A percentile compares a stretch with the other conserved stretches of the same genome.
These are phyloP conservation scores for Talaromyces ruber DNA, from an alignment of 495 filamentous ascomycete species.

Conservation along the genomic window DNA sequence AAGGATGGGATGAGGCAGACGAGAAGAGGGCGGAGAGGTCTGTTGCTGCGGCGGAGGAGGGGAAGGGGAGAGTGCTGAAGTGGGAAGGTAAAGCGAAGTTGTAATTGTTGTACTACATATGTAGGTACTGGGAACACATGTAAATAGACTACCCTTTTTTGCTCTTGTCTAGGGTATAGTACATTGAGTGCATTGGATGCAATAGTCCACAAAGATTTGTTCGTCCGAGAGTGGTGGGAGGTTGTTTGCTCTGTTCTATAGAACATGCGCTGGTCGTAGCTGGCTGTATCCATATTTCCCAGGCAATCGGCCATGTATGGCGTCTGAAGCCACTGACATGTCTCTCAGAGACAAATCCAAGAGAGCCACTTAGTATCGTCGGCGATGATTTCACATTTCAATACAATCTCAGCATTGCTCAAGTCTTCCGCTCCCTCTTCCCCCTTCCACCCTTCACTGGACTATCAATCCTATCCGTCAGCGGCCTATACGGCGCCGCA, in stretches of 20 bases:
- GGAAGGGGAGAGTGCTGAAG: slow-evolving; percentile 17
- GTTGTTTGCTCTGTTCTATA: background rate
- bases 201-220: background rate
- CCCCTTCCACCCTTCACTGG: slow-evolving; percentile 23
- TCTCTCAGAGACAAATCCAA: background rate
- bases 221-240: background rate
- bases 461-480: slow-evolving; percentile 54
- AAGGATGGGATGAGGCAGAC: slow-evolving; percentile 17
- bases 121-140: background rate
- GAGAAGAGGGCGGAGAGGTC: slow-evolving; percentile 28
- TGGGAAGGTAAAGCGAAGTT: slow-evolving; percentile 43
- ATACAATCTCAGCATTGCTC: too few relatives aligned
- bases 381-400: too few relatives aligned
- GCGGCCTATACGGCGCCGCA: slow-evolving; percentile 67
- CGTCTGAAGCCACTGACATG: background rate
- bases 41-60: slow-evolving; percentile 17
- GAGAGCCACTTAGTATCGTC: too few relatives aligned
- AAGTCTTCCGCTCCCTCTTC: slow-evolving; percentile 26
- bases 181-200: background rate
- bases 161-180: background rate
- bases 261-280: background rate
- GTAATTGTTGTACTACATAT: slow-evolving; percentile 13
- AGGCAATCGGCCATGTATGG: background rate
- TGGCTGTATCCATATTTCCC: background rate
- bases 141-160: background rate